Percentiles rank a stretch among this genome's conserved stretches.
Evolutionary conservation across 768 basidiomycete species (phyloP).

Genomic region (Tylopilus felleus): DNA sequence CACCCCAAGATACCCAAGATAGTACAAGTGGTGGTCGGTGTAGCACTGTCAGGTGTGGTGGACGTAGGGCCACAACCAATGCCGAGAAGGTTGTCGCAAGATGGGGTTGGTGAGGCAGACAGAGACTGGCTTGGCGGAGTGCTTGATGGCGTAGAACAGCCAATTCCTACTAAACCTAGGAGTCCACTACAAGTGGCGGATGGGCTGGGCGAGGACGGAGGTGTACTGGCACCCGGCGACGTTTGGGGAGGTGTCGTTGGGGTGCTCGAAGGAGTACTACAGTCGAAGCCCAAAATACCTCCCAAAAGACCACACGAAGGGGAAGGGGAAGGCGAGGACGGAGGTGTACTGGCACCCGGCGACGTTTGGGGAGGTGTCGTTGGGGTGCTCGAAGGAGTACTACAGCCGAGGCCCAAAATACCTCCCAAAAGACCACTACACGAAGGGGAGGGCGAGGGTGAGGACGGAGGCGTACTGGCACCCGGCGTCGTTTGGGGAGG

Average conservation of each 20-base stretch:
- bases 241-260: no score
- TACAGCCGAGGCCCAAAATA: no score
- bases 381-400: no score
- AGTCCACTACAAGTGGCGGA: conserved; percentile 8
- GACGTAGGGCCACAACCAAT: not conserved
- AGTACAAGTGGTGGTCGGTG: conserved; percentile 16
- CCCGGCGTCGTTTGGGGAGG: no score
- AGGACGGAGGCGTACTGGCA: no score
- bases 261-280: not conserved
- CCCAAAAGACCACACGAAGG: not conserved
- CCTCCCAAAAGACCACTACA: not conserved
- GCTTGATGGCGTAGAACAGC: conserved; percentile 15
- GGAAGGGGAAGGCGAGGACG: not conserved
- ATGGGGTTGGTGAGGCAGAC: not conserved
- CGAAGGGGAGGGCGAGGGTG: no score
- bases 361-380: no score
- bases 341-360: not conserved
- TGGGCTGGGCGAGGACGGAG: not conserved
- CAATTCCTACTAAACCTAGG: conserved; percentile 1
- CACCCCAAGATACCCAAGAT: conserved; percentile 18
- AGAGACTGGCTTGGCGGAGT: conserved; percentile 5
- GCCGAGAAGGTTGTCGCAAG: not conserved
- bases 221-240: no score
- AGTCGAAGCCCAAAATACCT: not conserved
- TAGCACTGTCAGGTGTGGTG: not conserved